Conservation (phyloP, 75 land plant genomes). For the Pinus taeda region DNA sequence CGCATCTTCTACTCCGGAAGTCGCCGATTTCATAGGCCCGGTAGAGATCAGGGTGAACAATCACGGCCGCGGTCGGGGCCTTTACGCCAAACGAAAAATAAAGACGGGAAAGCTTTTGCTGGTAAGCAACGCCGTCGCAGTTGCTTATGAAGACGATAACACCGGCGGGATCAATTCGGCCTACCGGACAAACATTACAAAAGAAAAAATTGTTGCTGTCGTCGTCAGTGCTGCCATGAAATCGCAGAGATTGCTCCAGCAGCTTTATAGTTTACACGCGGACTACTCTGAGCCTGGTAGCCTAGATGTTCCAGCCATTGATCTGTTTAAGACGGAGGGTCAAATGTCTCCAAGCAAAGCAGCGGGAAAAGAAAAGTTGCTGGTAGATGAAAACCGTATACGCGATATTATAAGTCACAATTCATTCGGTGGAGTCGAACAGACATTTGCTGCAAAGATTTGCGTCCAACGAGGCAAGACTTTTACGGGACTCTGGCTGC, state of each 20-base stretch:
- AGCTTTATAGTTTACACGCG: conserved; percentile 14
- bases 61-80: no score
- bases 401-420: conserved; percentile 19
- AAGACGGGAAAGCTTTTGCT: no score
- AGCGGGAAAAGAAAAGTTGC: background rate
- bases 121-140: no score
- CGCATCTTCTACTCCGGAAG: no score
- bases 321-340: background rate
- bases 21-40: no score
- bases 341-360: background rate
- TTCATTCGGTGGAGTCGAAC: conserved; percentile 11
- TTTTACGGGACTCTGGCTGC: conserved; percentile 24
- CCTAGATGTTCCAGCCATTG: background rate
- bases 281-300: background rate
- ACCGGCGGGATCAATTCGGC: no score
- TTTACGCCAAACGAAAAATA: no score
- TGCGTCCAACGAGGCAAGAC: background rate
- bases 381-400: conserved; percentile 2
- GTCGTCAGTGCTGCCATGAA: conserved; percentile 6
- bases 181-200: no score
- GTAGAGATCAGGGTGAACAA: no score
- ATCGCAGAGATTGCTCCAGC: conserved; percentile 13
- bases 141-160: no score
- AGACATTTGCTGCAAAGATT: background rate
- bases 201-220: background rate